Percentiles rank a stretch among this genome's conserved stretches.
phyloP scores from a whole-genome alignment of 495 filamentous ascomycete genomes.

The Neurospora hispaniola region DNA sequence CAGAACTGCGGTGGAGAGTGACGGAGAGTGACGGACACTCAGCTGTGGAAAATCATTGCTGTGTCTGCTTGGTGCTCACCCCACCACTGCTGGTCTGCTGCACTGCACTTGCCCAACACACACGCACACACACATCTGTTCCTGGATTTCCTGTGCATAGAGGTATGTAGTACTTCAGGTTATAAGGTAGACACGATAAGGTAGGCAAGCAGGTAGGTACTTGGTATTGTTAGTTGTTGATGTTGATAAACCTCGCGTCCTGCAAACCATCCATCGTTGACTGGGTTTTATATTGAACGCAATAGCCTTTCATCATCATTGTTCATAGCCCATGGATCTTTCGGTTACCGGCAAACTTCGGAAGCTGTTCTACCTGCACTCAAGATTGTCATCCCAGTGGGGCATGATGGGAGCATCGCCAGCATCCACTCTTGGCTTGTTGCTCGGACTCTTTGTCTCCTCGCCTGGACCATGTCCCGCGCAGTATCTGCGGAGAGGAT shows the following conservation, averaged over 20 bases:
- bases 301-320: background rate
- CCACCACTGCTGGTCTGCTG: background rate
- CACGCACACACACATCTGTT: background rate
- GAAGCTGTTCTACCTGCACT: background rate
- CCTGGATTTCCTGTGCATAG: background rate
- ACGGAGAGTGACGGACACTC: background rate
- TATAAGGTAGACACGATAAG: too few relatives aligned
- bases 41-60: background rate
- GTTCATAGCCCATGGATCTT: background rate
- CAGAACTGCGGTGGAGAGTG: background rate
- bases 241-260: background rate
- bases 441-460: background rate
- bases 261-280: background rate
- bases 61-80: background rate
- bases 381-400: background rate
- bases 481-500: background rate
- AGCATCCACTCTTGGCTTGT: background rate
- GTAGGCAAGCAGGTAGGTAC: too few relatives aligned
- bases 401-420: background rate
- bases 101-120: background rate
- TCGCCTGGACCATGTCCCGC: background rate
- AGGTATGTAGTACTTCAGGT: too few relatives aligned
- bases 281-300: background rate
- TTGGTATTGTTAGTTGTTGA: background rate
- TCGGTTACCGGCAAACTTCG: background rate